A percentile compares a stretch with the other conserved stretches of the same genome.
Evolutionary conservation across 2,329 filamentous ascomycete species (phyloP).

Genomic region (Colletotrichum kahawae): DNA sequence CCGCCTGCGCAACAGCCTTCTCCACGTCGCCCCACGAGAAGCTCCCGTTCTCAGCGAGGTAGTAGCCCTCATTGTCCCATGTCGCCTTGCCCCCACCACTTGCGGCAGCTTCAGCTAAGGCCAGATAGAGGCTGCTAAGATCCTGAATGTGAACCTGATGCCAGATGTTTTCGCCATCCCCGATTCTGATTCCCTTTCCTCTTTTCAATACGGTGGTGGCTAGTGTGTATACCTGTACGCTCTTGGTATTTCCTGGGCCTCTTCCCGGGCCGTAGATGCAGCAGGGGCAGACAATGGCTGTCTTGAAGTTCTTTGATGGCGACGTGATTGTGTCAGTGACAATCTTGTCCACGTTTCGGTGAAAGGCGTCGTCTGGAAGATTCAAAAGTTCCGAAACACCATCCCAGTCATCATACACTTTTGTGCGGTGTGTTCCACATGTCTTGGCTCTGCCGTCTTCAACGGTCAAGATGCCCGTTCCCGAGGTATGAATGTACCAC

Average conservation of each 20-base stretch:
- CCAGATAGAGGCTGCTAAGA: background rate
- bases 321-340: fast-evolving
- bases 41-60: background rate
- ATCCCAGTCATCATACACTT: background rate
- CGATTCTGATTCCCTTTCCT: background rate
- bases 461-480: background rate
- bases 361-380: background rate
- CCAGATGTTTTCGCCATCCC: background rate
- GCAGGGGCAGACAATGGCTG: background rate
- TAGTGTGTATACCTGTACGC: fast-evolving
- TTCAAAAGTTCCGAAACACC: background rate
- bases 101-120: background rate
- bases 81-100: background rate
- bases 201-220: fast-evolving
- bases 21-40: background rate
- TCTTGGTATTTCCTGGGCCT: background rate
- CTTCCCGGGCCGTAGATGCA: background rate
- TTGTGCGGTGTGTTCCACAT: background rate
- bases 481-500: background rate
- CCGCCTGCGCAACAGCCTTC: background rate
- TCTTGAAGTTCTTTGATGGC: background rate
- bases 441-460: background rate
- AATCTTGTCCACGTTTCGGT: background rate
- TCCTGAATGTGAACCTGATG: background rate
- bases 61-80: background rate